Conservation (phyloP, 1,284 basidiomycete species). For the Austroboletus olivaceoglutinosus region DNA sequence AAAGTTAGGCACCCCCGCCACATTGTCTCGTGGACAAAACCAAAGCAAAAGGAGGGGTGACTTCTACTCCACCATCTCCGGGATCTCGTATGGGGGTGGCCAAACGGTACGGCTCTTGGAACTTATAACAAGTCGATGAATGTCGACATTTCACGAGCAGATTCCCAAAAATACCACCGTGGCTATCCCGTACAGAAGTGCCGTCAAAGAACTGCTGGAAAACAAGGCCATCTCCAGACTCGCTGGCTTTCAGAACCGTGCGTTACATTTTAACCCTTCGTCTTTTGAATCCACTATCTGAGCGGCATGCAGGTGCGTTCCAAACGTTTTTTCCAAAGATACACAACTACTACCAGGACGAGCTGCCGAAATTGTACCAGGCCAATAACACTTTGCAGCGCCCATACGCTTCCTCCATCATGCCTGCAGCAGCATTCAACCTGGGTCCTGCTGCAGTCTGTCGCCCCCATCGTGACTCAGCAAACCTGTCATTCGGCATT, state of each 20-base stretch:
- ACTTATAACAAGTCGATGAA: too few species aligned
- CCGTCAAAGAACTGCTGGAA: fast-evolving
- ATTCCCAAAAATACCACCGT: background rate
- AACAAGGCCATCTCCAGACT: background rate
- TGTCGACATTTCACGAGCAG: background rate
- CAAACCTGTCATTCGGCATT: slow-evolving; percentile 11
- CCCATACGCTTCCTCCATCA: background rate
- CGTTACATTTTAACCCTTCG: too few species aligned
- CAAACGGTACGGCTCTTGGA: too few species aligned
- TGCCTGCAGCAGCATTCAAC: slow-evolving; percentile 10
- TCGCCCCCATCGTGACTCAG: background rate
- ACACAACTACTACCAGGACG: background rate
- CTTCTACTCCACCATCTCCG: background rate
- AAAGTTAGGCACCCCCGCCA: too few species aligned
- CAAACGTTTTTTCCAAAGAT: slow-evolving; percentile 2
- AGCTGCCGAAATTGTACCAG: background rate
- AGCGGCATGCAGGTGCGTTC: slow-evolving; percentile 7
- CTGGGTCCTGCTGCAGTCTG: slow-evolving; percentile 1
- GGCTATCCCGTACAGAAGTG: background rate
- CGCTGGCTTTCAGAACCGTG: slow-evolving; percentile 9
- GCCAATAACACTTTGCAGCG: background rate
- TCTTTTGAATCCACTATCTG: too few species aligned
- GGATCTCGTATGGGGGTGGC: slow-evolving; percentile 10
- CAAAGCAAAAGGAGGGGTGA: too few species aligned
- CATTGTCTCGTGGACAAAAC: too few species aligned